These are phyloP conservation scores for Beta lomatogona DNA, from an alignment of 179 eudicot species.

Conservation along the genomic window DNA sequence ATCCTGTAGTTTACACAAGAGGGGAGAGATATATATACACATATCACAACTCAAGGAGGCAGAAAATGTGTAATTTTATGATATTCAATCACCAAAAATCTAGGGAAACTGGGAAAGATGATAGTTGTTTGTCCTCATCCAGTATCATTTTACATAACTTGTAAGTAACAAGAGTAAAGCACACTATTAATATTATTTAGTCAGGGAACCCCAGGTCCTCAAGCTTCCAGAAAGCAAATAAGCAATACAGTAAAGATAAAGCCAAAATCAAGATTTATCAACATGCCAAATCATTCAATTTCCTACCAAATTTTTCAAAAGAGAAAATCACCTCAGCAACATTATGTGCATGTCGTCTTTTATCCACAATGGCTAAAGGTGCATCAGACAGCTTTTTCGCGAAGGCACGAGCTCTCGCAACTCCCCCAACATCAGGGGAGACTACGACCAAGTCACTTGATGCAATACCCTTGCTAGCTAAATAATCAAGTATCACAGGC, in stretches of 20 bases:
- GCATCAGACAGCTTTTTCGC: slow-evolving; percentile 95
- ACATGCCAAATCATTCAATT: not conserved
- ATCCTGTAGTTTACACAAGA: not conserved
- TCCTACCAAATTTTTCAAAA: not conserved
- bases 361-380: slow-evolving; percentile 93
- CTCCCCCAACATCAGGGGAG: slow-evolving; percentile 98
- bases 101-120: too few species aligned
- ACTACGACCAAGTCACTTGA: slow-evolving; percentile 87
- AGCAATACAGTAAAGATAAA: not conserved
- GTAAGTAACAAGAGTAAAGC: not conserved
- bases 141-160: not conserved
- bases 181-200: not conserved
- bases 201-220: too few species aligned
- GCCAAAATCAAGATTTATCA: not conserved
- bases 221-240: not conserved
- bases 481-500: slow-evolving; percentile 94
- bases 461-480: slow-evolving; percentile 81
- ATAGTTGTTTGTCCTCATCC: not conserved
- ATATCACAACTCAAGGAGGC: not conserved
- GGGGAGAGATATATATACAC: not conserved
- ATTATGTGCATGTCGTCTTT: slow-evolving; percentile 89
- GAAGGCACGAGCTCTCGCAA: slow-evolving; percentile 93
- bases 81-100: not conserved
- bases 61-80: not conserved
- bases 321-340: slow-evolving; percentile 69